A percentile compares a stretch with the other conserved stretches of the same genome.
Evolutionary conservation across 75 land plant species (phyloP).

Genomic region (Gnetum montanum): DNA sequence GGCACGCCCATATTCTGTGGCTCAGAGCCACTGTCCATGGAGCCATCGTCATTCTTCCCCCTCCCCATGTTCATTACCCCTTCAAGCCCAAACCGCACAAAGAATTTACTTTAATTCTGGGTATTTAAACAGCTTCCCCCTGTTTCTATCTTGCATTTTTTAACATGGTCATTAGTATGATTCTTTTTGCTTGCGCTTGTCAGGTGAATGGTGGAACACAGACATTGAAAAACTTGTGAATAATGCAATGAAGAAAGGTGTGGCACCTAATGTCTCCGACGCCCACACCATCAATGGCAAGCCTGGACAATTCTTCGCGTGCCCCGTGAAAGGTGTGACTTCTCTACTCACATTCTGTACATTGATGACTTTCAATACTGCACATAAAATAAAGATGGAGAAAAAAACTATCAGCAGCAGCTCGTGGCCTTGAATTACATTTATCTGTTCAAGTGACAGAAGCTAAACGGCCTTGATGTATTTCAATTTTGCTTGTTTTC

Average conservation of each 20-base stretch:
- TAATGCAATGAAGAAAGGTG: slow-evolving; percentile 14
- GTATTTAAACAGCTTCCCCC: slow-evolving; percentile 7
- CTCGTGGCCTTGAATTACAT: too few relatives aligned
- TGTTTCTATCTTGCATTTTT: not conserved
- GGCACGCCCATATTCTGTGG: slow-evolving; percentile 63
- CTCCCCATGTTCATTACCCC: slow-evolving; percentile 17
- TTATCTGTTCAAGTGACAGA: too few relatives aligned
- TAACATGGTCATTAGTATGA: not conserved
- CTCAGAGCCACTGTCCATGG: slow-evolving; percentile 82
- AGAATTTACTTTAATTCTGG: slow-evolving; percentile 45
- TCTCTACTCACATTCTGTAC: too few relatives aligned
- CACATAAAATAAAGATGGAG: too few relatives aligned
- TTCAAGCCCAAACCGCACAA: slow-evolving; percentile 42
- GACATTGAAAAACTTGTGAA: slow-evolving; percentile 28
- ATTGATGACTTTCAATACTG: too few relatives aligned
- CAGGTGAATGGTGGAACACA: slow-evolving; percentile 88
- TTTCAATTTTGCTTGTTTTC: too few relatives aligned
- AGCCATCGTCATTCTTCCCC: slow-evolving; percentile 61
- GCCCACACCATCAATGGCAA: slow-evolving; percentile 47
- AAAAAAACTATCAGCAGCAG: too few relatives aligned
- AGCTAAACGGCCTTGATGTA: too few relatives aligned
- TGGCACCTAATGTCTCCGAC: slow-evolving; percentile 21
- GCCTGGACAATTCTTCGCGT: slow-evolving; percentile 32
- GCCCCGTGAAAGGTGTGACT: slow-evolving; percentile 13
- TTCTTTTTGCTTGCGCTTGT: not conserved